phyloP scores from a whole-genome alignment of 768 basidiomycete genomes.

The Serpula lacrymans region DNA sequence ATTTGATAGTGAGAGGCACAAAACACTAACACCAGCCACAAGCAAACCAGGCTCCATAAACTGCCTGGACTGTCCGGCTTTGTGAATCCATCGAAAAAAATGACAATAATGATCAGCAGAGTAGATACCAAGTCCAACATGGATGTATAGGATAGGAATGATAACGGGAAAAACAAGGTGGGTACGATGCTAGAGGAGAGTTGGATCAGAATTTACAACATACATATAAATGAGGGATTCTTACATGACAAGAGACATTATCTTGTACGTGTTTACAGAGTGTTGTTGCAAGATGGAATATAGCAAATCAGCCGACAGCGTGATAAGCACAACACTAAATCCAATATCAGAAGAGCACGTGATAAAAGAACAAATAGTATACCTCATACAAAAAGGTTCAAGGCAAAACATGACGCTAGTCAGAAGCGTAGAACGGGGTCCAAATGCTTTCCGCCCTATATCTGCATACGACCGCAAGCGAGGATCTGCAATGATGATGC shows the following conservation, averaged over 20 bases:
- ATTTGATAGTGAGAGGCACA: no score
- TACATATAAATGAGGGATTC: no score
- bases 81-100: conserved; percentile 79
- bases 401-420: conserved; percentile 79
- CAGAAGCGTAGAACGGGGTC: conserved; percentile 59
- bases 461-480: conserved; percentile 82
- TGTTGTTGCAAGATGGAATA: conserved; percentile 67
- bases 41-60: conserved; percentile 78
- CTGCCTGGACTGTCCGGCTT: conserved; percentile 77
- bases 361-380: conserved; percentile 14
- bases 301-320: conserved; percentile 85
- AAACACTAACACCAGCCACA: conserved; percentile 80
- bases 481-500: conserved; percentile 67
- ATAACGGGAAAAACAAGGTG: conserved; percentile 81
- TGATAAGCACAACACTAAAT: conserved; percentile 88
- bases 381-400: conserved; percentile 84
- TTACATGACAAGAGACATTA: conserved; percentile 70
- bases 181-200: conserved; percentile 73
- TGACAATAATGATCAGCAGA: conserved; percentile 66
- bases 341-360: not conserved
- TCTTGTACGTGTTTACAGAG: conserved; percentile 70
- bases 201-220: conserved; percentile 1
- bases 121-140: conserved; percentile 82
- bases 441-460: conserved; percentile 87
- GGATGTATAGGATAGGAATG: conserved; percentile 84